Conservation (phyloP, 345 rosid species). For the Carallia brachiata region DNA sequence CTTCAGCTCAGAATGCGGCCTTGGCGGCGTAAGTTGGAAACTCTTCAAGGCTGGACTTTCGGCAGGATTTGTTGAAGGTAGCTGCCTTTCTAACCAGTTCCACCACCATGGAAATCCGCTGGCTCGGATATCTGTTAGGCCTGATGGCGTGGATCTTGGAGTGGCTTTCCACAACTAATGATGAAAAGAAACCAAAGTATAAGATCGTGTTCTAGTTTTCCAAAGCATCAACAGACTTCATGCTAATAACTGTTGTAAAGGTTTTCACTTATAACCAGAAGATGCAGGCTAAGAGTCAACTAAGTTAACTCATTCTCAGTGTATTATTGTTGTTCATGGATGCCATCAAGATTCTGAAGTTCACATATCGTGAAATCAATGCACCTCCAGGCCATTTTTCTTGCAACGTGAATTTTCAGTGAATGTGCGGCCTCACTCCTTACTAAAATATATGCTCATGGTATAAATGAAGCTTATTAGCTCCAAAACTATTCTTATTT, state of each 20-base stretch:
- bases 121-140: conserved; percentile 43
- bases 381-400: not conserved
- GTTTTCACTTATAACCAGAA: not conserved
- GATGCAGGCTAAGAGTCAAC: not conserved
- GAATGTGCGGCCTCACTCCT: not conserved
- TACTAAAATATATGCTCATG: too few relatives aligned
- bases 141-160: conserved; percentile 46
- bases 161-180: conserved; percentile 58
- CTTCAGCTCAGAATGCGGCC: conserved; percentile 46
- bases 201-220: not conserved
- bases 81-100: conserved; percentile 80
- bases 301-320: too few relatives aligned
- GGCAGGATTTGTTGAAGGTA: conserved; percentile 43
- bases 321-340: too few relatives aligned
- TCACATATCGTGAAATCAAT: not conserved
- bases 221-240: not conserved
- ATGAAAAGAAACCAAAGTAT: conserved; percentile 2
- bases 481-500: not conserved
- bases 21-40: conserved; percentile 53
- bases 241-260: not conserved
- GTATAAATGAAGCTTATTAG: not conserved
- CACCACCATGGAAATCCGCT: conserved; percentile 92
- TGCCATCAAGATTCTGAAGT: not conserved
- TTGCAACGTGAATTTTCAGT: not conserved
- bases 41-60: conserved; percentile 44